Percentiles rank a stretch among this genome's conserved stretches.
Evolutionary conservation across 1,139 yeast species (phyloP).

Genomic region (Sugiyamaella neomexicana): DNA sequence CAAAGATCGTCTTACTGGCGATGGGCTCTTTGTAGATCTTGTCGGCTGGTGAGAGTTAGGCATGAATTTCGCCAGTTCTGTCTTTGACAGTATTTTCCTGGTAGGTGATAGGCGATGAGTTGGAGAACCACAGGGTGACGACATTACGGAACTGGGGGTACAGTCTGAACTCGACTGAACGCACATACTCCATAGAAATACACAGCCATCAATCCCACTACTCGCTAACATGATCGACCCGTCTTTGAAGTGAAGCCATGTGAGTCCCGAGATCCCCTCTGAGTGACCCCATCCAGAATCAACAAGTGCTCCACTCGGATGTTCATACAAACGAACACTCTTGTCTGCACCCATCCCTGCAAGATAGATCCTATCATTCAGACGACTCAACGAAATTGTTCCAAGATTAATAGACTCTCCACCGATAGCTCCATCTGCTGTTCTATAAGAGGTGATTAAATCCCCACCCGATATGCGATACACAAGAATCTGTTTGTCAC

Average conservation of each 20-base stretch:
- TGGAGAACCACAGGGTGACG: not conserved
- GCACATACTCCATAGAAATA: slow-evolving; percentile 32
- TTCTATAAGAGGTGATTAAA: slow-evolving; percentile 44
- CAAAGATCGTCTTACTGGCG: slow-evolving; percentile 14
- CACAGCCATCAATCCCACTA: slow-evolving; percentile 36
- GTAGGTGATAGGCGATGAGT: slow-evolving; percentile 18
- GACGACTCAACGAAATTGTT: slow-evolving; percentile 29
- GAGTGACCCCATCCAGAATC: slow-evolving; percentile 67
- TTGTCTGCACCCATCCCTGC: slow-evolving; percentile 57
- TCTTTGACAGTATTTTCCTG: slow-evolving; percentile 32
- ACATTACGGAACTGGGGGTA: not conserved
- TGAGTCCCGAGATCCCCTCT: slow-evolving; percentile 52
- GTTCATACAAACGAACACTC: slow-evolving; percentile 54
- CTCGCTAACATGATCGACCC: slow-evolving; percentile 31
- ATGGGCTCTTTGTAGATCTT: slow-evolving; percentile 13
- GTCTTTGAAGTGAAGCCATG: slow-evolving; percentile 32
- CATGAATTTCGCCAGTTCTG: slow-evolving; percentile 29
- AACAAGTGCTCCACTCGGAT: slow-evolving; percentile 48
- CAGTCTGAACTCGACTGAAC: not conserved
- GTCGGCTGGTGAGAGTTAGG: slow-evolving; percentile 17
- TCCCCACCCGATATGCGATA: slow-evolving; percentile 46
- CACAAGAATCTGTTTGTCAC: slow-evolving; percentile 51
- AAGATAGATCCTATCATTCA: slow-evolving; percentile 28
- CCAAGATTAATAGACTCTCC: slow-evolving; percentile 34
- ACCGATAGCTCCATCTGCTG: slow-evolving; percentile 34